A percentile compares a stretch with the other conserved stretches of the same genome.
Evolutionary conservation across 768 basidiomycete species (phyloP).

Genomic region (Boletus subparvulus): DNA sequence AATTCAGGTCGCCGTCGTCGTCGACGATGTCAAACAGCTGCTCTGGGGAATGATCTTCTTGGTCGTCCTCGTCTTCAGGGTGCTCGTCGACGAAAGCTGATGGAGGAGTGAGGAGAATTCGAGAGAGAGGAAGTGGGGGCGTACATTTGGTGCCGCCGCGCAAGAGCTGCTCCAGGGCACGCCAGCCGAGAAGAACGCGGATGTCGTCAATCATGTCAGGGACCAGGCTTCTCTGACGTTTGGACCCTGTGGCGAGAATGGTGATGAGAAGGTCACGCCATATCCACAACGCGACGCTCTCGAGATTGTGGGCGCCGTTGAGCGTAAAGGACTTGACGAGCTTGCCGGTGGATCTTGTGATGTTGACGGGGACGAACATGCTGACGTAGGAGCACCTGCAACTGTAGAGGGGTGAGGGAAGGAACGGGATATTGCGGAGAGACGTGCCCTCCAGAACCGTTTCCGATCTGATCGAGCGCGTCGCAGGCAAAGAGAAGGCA

Average conservation of each 20-base stretch:
- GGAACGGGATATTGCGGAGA: slow-evolving; percentile 7
- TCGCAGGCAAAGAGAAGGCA: slow-evolving; percentile 56
- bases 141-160: slow-evolving; percentile 50
- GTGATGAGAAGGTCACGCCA: slow-evolving; percentile 69
- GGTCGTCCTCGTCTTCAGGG: slow-evolving; percentile 30
- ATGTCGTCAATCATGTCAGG: slow-evolving; percentile 62
- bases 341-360: slow-evolving; percentile 45
- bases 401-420: slow-evolving; percentile 30
- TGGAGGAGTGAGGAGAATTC: background rate
- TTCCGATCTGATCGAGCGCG: slow-evolving; percentile 44
- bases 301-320: slow-evolving; percentile 47
- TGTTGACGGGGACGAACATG: slow-evolving; percentile 45
- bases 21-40: slow-evolving; percentile 20
- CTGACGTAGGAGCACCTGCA: slow-evolving; percentile 55
- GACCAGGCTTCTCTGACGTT: slow-evolving; percentile 33
- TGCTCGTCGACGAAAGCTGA: slow-evolving; percentile 9
- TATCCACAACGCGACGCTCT: slow-evolving; percentile 55
- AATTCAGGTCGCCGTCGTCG: slow-evolving; percentile 33
- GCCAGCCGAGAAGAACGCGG: slow-evolving; percentile 50
- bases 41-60: background rate
- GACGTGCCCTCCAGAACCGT: slow-evolving; percentile 39
- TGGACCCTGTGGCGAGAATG: slow-evolving; percentile 43
- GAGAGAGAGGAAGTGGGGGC: slow-evolving; percentile 11
- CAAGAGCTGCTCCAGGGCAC: slow-evolving; percentile 49
- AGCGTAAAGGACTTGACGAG: slow-evolving; percentile 50